Base-by-base conservation (phyloP, 495 filamentous ascomycete genomes). In the Daldinia concentrica region DNA sequence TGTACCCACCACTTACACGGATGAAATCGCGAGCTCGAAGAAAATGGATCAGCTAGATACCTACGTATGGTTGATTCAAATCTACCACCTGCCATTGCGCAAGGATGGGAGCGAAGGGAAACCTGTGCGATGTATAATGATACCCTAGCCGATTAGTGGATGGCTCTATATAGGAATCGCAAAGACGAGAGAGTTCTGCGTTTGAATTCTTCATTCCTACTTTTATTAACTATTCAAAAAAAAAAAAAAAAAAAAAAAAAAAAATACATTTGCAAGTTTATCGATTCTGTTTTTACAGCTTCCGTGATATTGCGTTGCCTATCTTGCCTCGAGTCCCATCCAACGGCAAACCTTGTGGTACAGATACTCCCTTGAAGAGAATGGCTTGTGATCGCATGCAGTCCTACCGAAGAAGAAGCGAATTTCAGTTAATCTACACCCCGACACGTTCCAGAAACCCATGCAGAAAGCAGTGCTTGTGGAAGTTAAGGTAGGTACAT, bases 101-200 rank as follows among this genome's bases (percentile, higher is more conserved):
- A 27, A 56, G 52, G 14, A 17, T n/a, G 58, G 6, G 56, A 6
- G 64, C 55, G 64, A 39, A 55, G 30, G 58, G 34, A 59, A 15
- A 37, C 27, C 36, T 27, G 39, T 72, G 64, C 69, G 64, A 72
- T 67, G 67, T 64, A 67, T 55, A 55, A 64, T 72, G 64, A 72
- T 72, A 72, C 64, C 61, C 64, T 68, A 36, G 48, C 56, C 39
- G 37, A 22, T 4, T 52, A 45, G 45, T 6, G 12, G 54, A 48
- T 52, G 56, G 34, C 43, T 41, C 17, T 41, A n/a, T 59, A 30
- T 37, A 30, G 54, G 43, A 55, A 52, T 64, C 11, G 30, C 41
- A 24, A 32, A 64, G 24, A 61, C 15, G 36, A 41, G 63, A 58
- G 59, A 32, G 15, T 36, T 48, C 30, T 29, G 58, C 32, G 32